A percentile compares a stretch with the other conserved stretches of the same genome.
These are phyloP conservation scores for Candida insectorum DNA, from an alignment of 805 yeast genomes.

Conservation along the genomic window DNA sequence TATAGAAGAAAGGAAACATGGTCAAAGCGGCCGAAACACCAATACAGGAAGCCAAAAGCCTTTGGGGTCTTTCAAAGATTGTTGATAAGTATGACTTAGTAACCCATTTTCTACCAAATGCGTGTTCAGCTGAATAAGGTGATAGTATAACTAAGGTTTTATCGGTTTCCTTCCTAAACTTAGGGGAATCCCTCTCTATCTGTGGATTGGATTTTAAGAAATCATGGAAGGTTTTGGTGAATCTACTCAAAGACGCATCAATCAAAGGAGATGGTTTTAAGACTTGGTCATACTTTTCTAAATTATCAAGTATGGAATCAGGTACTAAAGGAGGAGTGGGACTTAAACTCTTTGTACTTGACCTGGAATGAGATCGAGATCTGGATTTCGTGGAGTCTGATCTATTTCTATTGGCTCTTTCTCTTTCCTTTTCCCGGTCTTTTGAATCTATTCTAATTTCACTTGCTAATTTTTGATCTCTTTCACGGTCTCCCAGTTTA, in stretches of 20 bases:
- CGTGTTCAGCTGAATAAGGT: conserved; percentile 68
- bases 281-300: conserved; percentile 22
- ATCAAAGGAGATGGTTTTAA: conserved; percentile 34
- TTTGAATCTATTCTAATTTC: conserved; percentile 4
- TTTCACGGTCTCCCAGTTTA: conserved; percentile 7
- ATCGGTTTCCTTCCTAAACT: conserved; percentile 32
- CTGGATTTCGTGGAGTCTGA: conserved; percentile 3
- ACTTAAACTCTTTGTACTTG: conserved; percentile 9
- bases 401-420: conserved; percentile 4
- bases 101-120: conserved; percentile 75
- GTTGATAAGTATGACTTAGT: conserved; percentile 61
- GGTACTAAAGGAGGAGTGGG: conserved; percentile 7
- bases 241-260: conserved; percentile 33
- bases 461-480: neutral
- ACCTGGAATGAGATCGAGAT: conserved; percentile 11
- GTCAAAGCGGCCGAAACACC: conserved; percentile 76
- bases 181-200: conserved; percentile 37
- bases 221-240: conserved; percentile 40
- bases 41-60: conserved; percentile 70
- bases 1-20: conserved; percentile 59
- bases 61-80: conserved; percentile 80
- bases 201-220: conserved; percentile 43
- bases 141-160: conserved; percentile 62
- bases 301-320: conserved; percentile 8
- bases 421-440: conserved; percentile 1